Conservation (phyloP, 768 basidiomycete genomes). For the Nidularia sp. region DNA sequence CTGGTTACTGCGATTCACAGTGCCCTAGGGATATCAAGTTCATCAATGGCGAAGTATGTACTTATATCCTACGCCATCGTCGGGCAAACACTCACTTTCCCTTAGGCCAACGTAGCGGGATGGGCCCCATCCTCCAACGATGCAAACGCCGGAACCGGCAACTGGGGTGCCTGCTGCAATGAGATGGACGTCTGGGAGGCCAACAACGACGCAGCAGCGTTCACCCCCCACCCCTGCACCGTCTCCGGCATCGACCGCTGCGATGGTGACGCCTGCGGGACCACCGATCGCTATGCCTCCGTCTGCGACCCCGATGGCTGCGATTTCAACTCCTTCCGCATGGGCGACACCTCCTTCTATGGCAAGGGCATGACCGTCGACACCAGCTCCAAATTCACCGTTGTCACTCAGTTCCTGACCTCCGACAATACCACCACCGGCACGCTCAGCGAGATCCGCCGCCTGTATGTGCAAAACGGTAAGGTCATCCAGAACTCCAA, state of each 20-base stretch:
- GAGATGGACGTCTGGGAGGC: slow-evolving; percentile 65
- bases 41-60: slow-evolving; percentile 47
- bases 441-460: slow-evolving; percentile 5
- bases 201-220: slow-evolving; percentile 46
- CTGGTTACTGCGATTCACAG: too few relatives aligned
- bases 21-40: slow-evolving; percentile 47
- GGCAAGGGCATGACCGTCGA: slow-evolving; percentile 38
- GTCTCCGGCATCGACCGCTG: slow-evolving; percentile 36
- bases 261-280: slow-evolving; percentile 34
- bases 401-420: slow-evolving; percentile 32
- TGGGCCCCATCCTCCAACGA: slow-evolving; percentile 33
- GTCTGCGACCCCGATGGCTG: slow-evolving; percentile 26
- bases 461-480: too few relatives aligned
- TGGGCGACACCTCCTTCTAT: slow-evolving; percentile 24
- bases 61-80: background rate
- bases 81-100: background rate
- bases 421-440: slow-evolving; percentile 38
- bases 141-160: slow-evolving; percentile 42
- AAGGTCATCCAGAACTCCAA: too few relatives aligned
- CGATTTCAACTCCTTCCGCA: slow-evolving; percentile 61
- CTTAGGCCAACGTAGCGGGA: slow-evolving; percentile 41
- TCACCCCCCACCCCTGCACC: slow-evolving; percentile 49
- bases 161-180: slow-evolving; percentile 48
- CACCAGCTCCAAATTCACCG: slow-evolving; percentile 36
- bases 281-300: slow-evolving; percentile 31